Base-by-base conservation (phyloP, 2,329 filamentous ascomycete genomes). In the Colletotrichum tabaci region DNA sequence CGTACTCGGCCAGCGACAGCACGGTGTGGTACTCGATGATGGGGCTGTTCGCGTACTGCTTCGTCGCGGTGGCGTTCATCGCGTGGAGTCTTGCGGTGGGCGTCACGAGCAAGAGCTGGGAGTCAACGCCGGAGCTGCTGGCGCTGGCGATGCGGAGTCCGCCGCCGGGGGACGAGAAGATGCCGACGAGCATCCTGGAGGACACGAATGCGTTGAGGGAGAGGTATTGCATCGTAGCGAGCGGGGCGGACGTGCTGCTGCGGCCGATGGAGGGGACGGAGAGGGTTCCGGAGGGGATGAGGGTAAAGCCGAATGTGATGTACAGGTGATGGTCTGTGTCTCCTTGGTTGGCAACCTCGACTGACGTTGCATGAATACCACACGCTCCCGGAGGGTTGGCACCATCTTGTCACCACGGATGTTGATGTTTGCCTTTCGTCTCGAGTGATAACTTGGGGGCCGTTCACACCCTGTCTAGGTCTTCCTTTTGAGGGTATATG, bases 141-240 rank as follows among this genome's bases (percentile, higher is more conserved):
- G 63, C 63, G 46, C 53, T 58, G 21, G 63, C 53, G 30, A 66
- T 66, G 63, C 63, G 63, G n/a, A 66, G 56, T 8, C 53, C 44
- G 8, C 40, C 53, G 10, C 63, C 63, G 4, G 50, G 42, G 2
- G 42, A 57, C 6, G 26, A 49, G 12, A 49, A n/a, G 18, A 58
- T 66, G 62, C 53, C 62, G 15, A 40, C 62, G 9, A 66, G 62
- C 13, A 55, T 58, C 4, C n/a, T 66, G 53, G 62, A 58, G 30
- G 53, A 58, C 13, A 58, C 38, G 15, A 46, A 21, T 10, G 42
- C 16, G 0, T 8, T 58, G n/a, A 15, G 44, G 13, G 23, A 66
- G 52, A 66, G 53, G 8, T 58, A 58, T 18, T 56, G 53, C 49
- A 58, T 58, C 2, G 55, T 42, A 4, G 55, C 55, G 12, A 40